Percentiles rank a stretch among this genome's conserved stretches.
These are phyloP conservation scores for Dothistroma septosporum DNA, from an alignment of 2,329 filamentous ascomycete genomes.

Conservation along the genomic window DNA sequence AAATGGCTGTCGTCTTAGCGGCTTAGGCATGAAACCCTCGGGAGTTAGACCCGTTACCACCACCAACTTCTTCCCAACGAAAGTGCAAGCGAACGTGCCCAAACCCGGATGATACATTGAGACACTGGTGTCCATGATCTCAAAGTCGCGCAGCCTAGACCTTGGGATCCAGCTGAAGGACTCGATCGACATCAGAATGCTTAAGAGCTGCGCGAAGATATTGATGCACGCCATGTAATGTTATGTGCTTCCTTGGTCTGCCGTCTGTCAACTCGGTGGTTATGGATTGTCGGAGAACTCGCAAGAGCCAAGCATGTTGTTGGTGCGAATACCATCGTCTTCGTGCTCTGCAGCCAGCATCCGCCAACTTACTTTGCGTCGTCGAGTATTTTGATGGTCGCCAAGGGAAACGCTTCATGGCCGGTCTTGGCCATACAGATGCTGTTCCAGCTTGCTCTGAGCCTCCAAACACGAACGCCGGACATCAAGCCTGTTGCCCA, in stretches of 20 bases:
- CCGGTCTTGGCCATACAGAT: conserved; percentile 46
- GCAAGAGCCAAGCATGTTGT: conserved; percentile 67
- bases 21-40: conserved; percentile 50
- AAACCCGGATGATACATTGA: neutral
- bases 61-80: conserved; percentile 46
- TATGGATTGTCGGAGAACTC: conserved; percentile 71
- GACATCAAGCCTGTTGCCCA: no score
- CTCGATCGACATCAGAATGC: conserved; percentile 46
- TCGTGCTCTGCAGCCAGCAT: conserved; percentile 62
- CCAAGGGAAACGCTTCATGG: conserved; percentile 37
- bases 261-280: conserved; percentile 38
- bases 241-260: conserved; percentile 53
- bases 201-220: conserved; percentile 55
- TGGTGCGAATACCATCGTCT: conserved; percentile 62
- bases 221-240: conserved; percentile 51
- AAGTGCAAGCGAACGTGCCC: neutral
- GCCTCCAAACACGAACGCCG: no score
- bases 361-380: conserved; percentile 51
- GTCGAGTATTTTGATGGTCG: conserved; percentile 37
- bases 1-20: conserved; percentile 49
- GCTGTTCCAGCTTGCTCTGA: conserved; percentile 36
- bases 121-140: neutral
- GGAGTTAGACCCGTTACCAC: conserved; percentile 59
- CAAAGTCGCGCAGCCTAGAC: conserved; percentile 42
- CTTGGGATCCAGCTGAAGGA: conserved; percentile 48